phyloP scores from a whole-genome alignment of 73 alveolate genomes.

The Paramecium caudatum region DNA sequence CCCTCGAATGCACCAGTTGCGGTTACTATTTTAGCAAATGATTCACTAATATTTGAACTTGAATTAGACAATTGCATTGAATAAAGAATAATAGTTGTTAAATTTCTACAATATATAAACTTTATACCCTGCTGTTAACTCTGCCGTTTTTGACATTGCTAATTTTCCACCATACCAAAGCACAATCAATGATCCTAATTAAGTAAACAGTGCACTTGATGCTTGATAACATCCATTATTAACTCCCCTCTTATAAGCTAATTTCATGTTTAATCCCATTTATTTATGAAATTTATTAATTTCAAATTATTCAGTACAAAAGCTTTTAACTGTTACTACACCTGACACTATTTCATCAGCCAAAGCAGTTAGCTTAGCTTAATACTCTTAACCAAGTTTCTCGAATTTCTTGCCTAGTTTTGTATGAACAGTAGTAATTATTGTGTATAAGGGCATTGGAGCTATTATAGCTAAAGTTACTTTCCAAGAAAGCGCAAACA shows the following conservation, averaged over 20 bases:
- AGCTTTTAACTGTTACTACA: constrained; percentile 71
- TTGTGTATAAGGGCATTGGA: constrained; percentile 63
- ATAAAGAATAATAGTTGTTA: constrained; percentile 68
- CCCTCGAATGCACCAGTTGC: constrained; percentile 79
- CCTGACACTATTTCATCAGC: constrained; percentile 78
- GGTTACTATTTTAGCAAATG: constrained; percentile 64
- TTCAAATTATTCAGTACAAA: constrained; percentile 73
- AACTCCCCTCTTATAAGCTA: constrained; percentile 54
- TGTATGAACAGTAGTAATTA: constrained; percentile 64
- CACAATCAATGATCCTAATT: constrained; percentile 70
- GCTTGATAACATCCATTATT: constrained; percentile 66
- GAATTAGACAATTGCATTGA: constrained; percentile 58
- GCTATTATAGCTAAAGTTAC: constrained; percentile 71
- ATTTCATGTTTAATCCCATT: background rate
- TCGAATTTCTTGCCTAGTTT: constrained; percentile 47
- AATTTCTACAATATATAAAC: constrained; percentile 36
- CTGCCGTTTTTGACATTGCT: constrained; percentile 46
- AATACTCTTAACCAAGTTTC: constrained; percentile 63
- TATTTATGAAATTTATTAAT: constrained; percentile 63
- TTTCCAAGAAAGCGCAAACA: constrained; percentile 71
- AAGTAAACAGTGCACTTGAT: constrained; percentile 55
- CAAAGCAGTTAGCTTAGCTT: constrained; percentile 65
- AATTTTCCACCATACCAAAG: constrained; percentile 76
- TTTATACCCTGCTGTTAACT: constrained; percentile 46
- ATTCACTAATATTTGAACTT: constrained; percentile 66